Base-by-base conservation (phyloP, 176 grass and related monocot genomes). In the Oryza glaberrima region DNA sequence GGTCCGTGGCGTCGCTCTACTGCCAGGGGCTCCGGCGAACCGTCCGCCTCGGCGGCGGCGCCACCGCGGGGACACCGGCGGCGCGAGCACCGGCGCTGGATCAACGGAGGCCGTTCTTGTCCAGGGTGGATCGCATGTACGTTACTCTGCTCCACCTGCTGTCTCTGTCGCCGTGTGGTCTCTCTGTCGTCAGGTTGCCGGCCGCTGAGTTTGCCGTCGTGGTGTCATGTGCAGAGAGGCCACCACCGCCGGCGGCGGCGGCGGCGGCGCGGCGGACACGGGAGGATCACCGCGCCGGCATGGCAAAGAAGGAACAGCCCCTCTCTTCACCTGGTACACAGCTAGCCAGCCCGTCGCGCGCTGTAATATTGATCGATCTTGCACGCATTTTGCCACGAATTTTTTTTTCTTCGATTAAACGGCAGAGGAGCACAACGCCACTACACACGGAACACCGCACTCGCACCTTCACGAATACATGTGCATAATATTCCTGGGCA, bases 241-340 rank as follows among this genome's bases (percentile, higher is more conserved):
- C 48, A 61, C 32, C 11, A 41, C 34, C 54, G 22, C 34, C 25
- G 35, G 10, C 22, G 40, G 17, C 52, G 30, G 75, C 40, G 52
- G 12, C 35, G 6, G 20, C 26, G 43, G 46, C 72, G 11, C 49
- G 41, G 17, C 48, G 34, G 34, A 35, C 34, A 35, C 34, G 34
- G 34, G 34, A 35, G 34, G 34, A 35, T 35, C 34, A 13, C 67
- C 41, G 2, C 44, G 32, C 6, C 22, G 66, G 22, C 52, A 79
- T 20, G 75, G 19, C 3, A 13, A 38, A 47, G n/a, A 86, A 9
- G 67, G 60, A 70, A 36, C 74, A 0, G 32, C 81, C 26, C 73
- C 76, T 45, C 81, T 92, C 54, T 90, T 84, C 78, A 91, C 82
- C 69, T 97, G 87, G 94, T 92, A 88, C 82, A 54, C 32, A 16